phyloP scores from a whole-genome alignment of 371 early-diverging fungal genomes.

The Mucor saturninus region DNA sequence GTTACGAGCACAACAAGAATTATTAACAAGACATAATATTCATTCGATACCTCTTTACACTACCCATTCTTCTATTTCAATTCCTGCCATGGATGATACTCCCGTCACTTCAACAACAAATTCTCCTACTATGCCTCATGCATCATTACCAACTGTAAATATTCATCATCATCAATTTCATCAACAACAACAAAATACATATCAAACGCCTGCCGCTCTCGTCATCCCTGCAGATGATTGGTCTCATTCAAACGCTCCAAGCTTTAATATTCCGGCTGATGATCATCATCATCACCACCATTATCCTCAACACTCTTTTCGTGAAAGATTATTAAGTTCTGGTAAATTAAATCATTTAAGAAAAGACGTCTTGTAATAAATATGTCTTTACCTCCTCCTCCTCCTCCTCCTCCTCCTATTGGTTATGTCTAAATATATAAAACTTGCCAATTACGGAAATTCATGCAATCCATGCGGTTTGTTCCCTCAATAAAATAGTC shows the following conservation, averaged over 20 bases:
- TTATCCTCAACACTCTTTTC: constrained; percentile 18
- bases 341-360: constrained; percentile 32
- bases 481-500: too few species aligned
- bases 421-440: too few species aligned
- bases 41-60: constrained; percentile 18
- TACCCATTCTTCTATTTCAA: constrained; percentile 33
- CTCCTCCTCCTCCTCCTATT: too few species aligned
- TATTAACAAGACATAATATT: constrained; percentile 35
- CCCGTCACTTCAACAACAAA: constrained; percentile 9
- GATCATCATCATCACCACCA: constrained; percentile 18
- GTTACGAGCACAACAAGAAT: constrained; percentile 37
- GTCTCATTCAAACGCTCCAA: constrained; percentile 10
- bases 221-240: constrained; percentile 23
- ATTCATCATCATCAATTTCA: constrained; percentile 4
- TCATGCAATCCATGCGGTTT: too few species aligned
- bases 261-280: constrained; percentile 41
- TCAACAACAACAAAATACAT: constrained; percentile 6
- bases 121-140: constrained; percentile 21
- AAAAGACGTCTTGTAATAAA: constrained; percentile 1
- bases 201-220: constrained; percentile 10
- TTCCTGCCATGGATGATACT: constrained; percentile 28
- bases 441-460: too few species aligned
- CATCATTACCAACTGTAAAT: constrained; percentile 17
- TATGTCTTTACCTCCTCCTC: too few species aligned
- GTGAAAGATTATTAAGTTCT: constrained; percentile 35